Evolutionary conservation across 805 yeast genomes (phyloP).

Genomic region (Maudiozyma barnettii): DNA sequence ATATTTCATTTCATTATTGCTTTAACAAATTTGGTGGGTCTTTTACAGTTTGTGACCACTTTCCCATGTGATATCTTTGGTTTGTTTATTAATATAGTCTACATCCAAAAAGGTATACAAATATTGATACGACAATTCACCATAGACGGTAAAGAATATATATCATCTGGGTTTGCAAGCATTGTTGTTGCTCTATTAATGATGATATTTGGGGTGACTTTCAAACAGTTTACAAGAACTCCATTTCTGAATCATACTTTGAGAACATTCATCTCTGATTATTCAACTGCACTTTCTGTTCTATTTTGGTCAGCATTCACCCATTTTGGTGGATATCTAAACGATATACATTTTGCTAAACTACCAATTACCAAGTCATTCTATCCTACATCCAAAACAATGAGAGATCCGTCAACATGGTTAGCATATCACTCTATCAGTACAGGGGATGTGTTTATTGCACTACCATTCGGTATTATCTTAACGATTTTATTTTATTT

Average conservation of each 20-base stretch:
- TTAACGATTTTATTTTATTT: constrained; percentile 81
- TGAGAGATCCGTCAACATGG: constrained; percentile 28
- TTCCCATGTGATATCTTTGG: constrained; percentile 93
- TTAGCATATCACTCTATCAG: constrained; percentile 34
- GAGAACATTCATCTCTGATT: constrained; percentile 71
- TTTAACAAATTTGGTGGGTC: constrained; percentile 53
- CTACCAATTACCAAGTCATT: constrained; percentile 68
- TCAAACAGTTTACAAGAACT: constrained; percentile 39
- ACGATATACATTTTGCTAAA: constrained; percentile 44
- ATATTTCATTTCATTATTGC: constrained; percentile 70
- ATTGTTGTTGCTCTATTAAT: constrained; percentile 66
- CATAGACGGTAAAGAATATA: constrained; percentile 6
- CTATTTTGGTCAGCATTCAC: constrained; percentile 86
- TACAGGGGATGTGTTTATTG: constrained; percentile 73
- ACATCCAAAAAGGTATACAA: constrained; percentile 84
- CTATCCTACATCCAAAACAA: constrained; percentile 48
- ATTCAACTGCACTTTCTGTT: constrained; percentile 74
- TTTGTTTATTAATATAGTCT: constrained; percentile 76
- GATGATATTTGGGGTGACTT: constrained; percentile 69
- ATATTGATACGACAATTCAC: constrained; percentile 64
- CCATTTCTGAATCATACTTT: constrained; percentile 49
- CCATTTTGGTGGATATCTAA: constrained; percentile 78
- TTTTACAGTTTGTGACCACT: constrained; percentile 60
- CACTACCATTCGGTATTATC: constrained; percentile 85
- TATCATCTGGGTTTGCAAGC: constrained; percentile 54